phyloP scores from a whole-genome alignment of 805 yeast species.

The Candida cerambycidarum region DNA sequence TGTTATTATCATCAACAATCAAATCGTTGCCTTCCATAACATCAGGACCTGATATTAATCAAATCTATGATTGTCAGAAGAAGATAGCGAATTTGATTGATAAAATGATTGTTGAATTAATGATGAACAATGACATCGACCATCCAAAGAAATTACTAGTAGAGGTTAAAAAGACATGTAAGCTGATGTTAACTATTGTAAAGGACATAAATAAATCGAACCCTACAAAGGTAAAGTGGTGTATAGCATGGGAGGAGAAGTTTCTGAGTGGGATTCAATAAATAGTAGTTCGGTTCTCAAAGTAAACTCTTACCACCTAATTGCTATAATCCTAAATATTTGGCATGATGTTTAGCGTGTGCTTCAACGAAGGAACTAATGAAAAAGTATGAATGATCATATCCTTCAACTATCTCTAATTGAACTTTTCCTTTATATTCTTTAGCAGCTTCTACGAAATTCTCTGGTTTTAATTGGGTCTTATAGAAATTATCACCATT shows the following conservation, averaged over 20 bases:
- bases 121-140: conserved; percentile 43
- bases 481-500: conserved; percentile 72
- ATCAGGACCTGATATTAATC: conserved; percentile 47
- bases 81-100: conserved; percentile 51
- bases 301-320: background rate
- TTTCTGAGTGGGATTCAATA: conserved; percentile 18
- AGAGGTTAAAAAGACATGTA: conserved; percentile 26
- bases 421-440: conserved; percentile 60
- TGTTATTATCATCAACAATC: conserved; percentile 56
- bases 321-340: conserved; percentile 42
- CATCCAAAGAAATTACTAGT: conserved; percentile 27
- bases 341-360: conserved; percentile 87
- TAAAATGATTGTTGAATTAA: conserved; percentile 55
- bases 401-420: conserved; percentile 69
- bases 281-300: no score
- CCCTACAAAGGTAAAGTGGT: conserved; percentile 58
- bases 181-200: conserved; percentile 36
- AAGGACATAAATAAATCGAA: conserved; percentile 48
- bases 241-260: conserved; percentile 52
- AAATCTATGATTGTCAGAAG: conserved; percentile 43
- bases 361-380: conserved; percentile 74
- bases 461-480: conserved; percentile 73
- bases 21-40: conserved; percentile 54
- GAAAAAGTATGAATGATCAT: conserved; percentile 90
- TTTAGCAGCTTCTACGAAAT: conserved; percentile 59